Evolutionary conservation across 192 early-diverging fungal species (phyloP).

Genomic region (Backusella circina): DNA sequence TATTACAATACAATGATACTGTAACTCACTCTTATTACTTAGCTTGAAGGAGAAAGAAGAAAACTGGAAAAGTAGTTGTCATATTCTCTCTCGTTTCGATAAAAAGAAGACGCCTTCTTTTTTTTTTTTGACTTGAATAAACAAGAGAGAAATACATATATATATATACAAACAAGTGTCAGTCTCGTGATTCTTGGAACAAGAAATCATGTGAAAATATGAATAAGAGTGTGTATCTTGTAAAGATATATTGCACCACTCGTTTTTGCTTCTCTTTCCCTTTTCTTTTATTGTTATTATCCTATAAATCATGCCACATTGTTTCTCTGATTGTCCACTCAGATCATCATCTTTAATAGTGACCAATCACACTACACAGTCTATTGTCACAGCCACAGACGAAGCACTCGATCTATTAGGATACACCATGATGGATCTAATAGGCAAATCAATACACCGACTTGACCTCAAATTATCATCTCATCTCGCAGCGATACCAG

Average conservation of each 20-base stretch:
- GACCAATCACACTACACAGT: not conserved
- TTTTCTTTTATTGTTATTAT: not conserved
- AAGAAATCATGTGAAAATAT: not conserved
- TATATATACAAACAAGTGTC: not conserved
- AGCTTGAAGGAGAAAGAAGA: constrained; percentile 48
- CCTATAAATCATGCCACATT: not conserved
- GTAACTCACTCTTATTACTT: not conserved
- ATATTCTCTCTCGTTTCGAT: not conserved
- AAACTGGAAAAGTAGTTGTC: constrained; percentile 17
- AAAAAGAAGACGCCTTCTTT: not conserved
- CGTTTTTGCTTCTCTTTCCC: not conserved
- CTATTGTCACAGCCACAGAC: constrained; percentile 15
- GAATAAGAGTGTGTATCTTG: not conserved
- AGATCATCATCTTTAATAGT: constrained; percentile 10
- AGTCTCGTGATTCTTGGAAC: not conserved
- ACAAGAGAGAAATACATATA: not conserved
- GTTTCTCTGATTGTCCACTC: constrained; percentile 15
- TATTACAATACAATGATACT: not conserved
- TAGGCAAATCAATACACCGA: constrained; percentile 2
- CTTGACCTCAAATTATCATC: not conserved
- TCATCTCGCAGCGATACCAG: constrained; percentile 1
- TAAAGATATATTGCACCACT: not conserved
- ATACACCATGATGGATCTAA: not conserved
- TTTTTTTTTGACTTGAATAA: not conserved
- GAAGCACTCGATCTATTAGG: constrained; percentile 11